Conservation (phyloP, 768 basidiomycete species). For the Termitomyces sp. region DNA sequence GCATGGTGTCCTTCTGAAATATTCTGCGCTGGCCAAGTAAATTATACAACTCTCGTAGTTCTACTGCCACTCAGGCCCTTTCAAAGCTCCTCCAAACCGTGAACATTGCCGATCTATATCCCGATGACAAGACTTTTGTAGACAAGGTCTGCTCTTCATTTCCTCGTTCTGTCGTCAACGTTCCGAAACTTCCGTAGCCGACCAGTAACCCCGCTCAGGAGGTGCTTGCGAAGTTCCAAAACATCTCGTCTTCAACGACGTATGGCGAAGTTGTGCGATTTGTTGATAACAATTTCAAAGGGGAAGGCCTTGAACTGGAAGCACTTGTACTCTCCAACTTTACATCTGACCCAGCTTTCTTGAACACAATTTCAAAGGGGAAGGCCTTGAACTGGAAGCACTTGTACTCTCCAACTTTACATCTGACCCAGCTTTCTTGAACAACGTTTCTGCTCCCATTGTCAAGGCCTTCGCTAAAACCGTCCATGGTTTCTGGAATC, state of each 20-base stretch:
- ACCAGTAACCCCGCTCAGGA: slow-evolving; percentile 59
- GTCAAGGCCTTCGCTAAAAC: slow-evolving; percentile 66
- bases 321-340: slow-evolving; percentile 58
- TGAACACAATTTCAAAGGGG: slow-evolving; percentile 76
- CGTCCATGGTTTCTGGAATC: slow-evolving; percentile 85
- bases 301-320: slow-evolving; percentile 82
- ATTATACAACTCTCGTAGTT: slow-evolving; percentile 17
- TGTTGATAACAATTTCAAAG: slow-evolving; percentile 68
- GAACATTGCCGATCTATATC: slow-evolving; percentile 66
- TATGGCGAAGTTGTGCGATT: slow-evolving; percentile 64
- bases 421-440: slow-evolving; percentile 57
- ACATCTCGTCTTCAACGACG: slow-evolving; percentile 44
- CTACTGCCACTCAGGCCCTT: neutral
- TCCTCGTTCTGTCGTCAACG: neutral
- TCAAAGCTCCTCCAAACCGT: slow-evolving; percentile 72
- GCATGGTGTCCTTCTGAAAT: slow-evolving; percentile 72
- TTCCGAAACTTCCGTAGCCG: slow-evolving; percentile 39
- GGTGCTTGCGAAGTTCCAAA: slow-evolving; percentile 65
- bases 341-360: slow-evolving; percentile 47
- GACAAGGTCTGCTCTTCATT: slow-evolving; percentile 43
- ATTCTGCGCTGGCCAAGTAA: slow-evolving; percentile 73
- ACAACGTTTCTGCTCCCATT: slow-evolving; percentile 63
- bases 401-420: slow-evolving; percentile 58
- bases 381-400: slow-evolving; percentile 77
- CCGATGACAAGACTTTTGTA: slow-evolving; percentile 84